Percentiles rank a stretch among this genome's conserved stretches.
Conservation (phyloP, 2,329 filamentous ascomycete genomes). For the Paraphaeosphaeria sporulosa region DNA sequence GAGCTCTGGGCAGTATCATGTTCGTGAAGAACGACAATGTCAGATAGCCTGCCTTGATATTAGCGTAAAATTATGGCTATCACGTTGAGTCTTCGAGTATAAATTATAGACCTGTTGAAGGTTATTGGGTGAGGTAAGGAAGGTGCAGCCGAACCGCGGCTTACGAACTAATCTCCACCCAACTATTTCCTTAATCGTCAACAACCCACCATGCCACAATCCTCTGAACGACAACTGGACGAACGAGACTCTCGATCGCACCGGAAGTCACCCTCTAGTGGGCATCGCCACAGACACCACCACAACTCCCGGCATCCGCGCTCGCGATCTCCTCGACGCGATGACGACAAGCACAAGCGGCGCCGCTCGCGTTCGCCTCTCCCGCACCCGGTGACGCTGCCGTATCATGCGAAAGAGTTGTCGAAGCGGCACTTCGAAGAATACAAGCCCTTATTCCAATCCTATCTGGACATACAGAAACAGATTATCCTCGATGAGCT, state of each 20-base stretch:
- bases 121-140: background rate
- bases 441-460: constrained; percentile 77
- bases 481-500: constrained; percentile 72
- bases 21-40: too few relatives aligned
- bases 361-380: constrained; percentile 42
- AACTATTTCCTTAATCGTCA: background rate
- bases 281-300: constrained; percentile 45
- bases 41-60: too few relatives aligned
- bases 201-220: constrained; percentile 13
- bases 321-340: constrained; percentile 41
- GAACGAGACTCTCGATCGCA: constrained; percentile 30
- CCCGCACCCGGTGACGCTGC: constrained; percentile 56
- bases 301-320: constrained; percentile 48
- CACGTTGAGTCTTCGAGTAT: too few relatives aligned
- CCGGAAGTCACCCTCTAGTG: constrained; percentile 48
- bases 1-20: too few relatives aligned
- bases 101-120: too few relatives aligned
- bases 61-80: too few relatives aligned
- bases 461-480: constrained; percentile 91
- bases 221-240: background rate
- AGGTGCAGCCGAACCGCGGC: constrained; percentile 11
- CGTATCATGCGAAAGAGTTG: constrained; percentile 70
- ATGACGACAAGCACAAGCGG: constrained; percentile 34
- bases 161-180: background rate
- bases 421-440: constrained; percentile 71